A percentile compares a stretch with the other conserved stretches of the same genome.
Conservation (phyloP, 1,284 basidiomycete species). For the Apiotrichum akiyoshidainum region DNA sequence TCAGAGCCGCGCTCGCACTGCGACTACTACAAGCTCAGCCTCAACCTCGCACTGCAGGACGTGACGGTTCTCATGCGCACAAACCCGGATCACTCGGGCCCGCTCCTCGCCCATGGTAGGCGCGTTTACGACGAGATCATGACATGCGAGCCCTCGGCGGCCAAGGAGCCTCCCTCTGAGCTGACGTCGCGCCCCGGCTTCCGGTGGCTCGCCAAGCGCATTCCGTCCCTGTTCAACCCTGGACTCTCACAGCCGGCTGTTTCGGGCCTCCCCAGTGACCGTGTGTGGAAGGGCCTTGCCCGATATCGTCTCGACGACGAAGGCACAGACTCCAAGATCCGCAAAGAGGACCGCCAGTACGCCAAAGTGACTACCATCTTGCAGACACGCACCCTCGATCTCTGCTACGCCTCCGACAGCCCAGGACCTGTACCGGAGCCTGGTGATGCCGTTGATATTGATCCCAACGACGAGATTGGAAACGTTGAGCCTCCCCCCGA, state of each 20-base stretch:
- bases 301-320: constrained; percentile 47
- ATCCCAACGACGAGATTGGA: constrained; percentile 63
- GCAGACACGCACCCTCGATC: constrained; percentile 68
- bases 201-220: constrained; percentile 35
- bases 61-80: constrained; percentile 66
- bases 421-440: constrained; percentile 48
- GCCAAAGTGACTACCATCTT: constrained; percentile 78
- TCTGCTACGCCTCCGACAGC: constrained; percentile 77
- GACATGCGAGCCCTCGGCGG: constrained; percentile 47
- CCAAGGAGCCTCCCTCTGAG: constrained; percentile 35
- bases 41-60: constrained; percentile 67
- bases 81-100: constrained; percentile 69
- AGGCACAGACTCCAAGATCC: constrained; percentile 6
- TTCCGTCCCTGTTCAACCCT: constrained; percentile 38
- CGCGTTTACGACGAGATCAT: constrained; percentile 61
- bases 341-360: constrained; percentile 61
- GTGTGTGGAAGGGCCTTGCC: constrained; percentile 52
- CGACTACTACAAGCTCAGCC: constrained; percentile 74
- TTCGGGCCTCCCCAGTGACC: constrained; percentile 36
- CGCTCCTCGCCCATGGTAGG: constrained; percentile 65
- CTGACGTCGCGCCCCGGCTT: constrained; percentile 43
- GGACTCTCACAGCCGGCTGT: constrained; percentile 36
- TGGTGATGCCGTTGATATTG: constrained; percentile 52
- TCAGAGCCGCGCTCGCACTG: constrained; percentile 69
- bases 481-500: constrained; percentile 85